phyloP scores from a whole-genome alignment of 345 rosid genomes.

The Sapria himalayana region DNA sequence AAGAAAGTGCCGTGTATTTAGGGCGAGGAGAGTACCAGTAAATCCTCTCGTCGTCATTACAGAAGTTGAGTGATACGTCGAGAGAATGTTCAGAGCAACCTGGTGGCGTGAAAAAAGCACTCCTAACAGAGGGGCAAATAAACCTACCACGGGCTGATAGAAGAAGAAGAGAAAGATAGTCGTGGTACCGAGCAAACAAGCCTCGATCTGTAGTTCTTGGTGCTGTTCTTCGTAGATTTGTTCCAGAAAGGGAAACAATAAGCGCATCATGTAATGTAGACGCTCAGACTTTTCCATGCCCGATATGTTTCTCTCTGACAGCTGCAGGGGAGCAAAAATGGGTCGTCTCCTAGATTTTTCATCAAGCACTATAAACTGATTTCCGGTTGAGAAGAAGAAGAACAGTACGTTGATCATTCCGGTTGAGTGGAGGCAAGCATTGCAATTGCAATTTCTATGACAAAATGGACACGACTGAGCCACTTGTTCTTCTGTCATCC shows the following conservation, averaged over 20 bases:
- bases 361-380: too few relatives aligned
- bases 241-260: slow-evolving; percentile 37
- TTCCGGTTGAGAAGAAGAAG: background rate
- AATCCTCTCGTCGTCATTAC: slow-evolving; percentile 46
- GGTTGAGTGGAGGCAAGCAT: slow-evolving; percentile 42
- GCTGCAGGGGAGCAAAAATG: slow-evolving; percentile 16
- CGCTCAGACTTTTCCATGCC: slow-evolving; percentile 27
- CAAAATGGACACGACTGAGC: slow-evolving; percentile 55
- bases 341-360: too few relatives aligned
- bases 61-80: slow-evolving; percentile 20
- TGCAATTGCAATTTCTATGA: slow-evolving; percentile 62
- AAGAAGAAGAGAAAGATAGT: background rate
- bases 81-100: too few relatives aligned
- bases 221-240: slow-evolving; percentile 30
- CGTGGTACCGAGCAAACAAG: slow-evolving; percentile 27
- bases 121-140: slow-evolving; percentile 2
- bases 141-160: background rate
- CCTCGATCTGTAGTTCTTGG: slow-evolving; percentile 37
- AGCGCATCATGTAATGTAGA: slow-evolving; percentile 27
- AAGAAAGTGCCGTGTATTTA: too few relatives aligned
- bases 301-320: slow-evolving; percentile 26
- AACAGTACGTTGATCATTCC: slow-evolving; percentile 37
- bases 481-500: slow-evolving; percentile 28
- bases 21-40: slow-evolving; percentile 37
- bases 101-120: slow-evolving; percentile 1